Base-by-base conservation (phyloP, 2,329 filamentous ascomycete genomes). In the Tolypocladium ovalisporum region DNA sequence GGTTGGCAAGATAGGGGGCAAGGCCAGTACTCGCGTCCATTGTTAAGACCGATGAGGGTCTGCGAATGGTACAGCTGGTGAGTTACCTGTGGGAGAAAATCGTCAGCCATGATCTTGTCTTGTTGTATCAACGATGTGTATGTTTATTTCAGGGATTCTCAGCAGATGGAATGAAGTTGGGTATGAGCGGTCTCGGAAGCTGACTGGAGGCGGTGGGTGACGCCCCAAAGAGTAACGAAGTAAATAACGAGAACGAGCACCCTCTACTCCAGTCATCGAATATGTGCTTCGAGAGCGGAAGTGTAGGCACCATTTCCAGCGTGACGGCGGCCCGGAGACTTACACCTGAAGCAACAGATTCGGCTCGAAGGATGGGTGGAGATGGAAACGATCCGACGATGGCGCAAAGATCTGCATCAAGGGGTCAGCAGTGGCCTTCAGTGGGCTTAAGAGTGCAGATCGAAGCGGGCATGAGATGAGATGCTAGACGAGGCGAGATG, bases 11-110 rank as follows among this genome's bases (percentile, higher is more conserved):
- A 60, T 71, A 73, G 34, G 70, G 62, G 27, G 68, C 64, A 60
- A 70, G 64, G 52, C 63, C 66, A 56, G 61, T 65, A 59, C 66
- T 65, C 61, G 65, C 61, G 59, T 75, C 74, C 73, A 76, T 76
- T 57, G 60, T 40, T 66, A 57, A 54, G 36, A 52, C 66, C 63
- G 62, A 57, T 58, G 59, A 61, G 60, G 54, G 63, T 59, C 60
- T 68, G 65, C 66, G 65, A 64, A 65, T 68, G 67, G 64, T 73
- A 73, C 69, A 66, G 67, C 64, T 70, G 67, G 64, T 58, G 61
- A 59, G 62, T 63, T 61, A 62, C 65, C 57, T 36, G 51, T 24
- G 22, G n/a, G 34, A 54, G 17, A 10, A 10, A 15, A 17, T n/a
- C 8, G 51, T 54, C 37, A 56, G 51, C 29, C 47, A 22, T 34